These are phyloP conservation scores for Chalaropsis thielavioides DNA, from an alignment of 2,329 filamentous ascomycete species.

Conservation along the genomic window DNA sequence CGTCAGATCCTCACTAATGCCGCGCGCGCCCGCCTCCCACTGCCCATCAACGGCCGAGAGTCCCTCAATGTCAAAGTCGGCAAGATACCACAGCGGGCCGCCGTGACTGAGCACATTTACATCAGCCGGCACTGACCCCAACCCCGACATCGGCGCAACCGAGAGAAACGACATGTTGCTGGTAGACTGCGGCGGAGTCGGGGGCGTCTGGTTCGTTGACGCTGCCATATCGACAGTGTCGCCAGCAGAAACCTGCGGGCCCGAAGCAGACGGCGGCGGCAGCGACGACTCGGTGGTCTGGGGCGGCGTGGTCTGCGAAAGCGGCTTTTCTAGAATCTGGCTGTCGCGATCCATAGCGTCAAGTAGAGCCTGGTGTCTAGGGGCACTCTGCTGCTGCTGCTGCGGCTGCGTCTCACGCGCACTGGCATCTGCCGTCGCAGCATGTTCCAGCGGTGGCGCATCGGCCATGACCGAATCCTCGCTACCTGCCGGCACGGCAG, in stretches of 20 bases:
- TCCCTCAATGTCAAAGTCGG: slow-evolving; percentile 8
- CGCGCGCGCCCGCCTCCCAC: slow-evolving; percentile 51
- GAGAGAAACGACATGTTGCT: slow-evolving; percentile 14
- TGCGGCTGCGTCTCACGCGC: background rate
- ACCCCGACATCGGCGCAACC: background rate
- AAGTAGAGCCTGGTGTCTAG: background rate
- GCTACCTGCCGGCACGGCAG: background rate
- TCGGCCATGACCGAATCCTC: slow-evolving; percentile 19
- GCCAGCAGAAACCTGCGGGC: background rate
- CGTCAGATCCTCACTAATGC: slow-evolving; percentile 73
- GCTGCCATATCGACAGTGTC: background rate
- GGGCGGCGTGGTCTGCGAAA: slow-evolving; percentile 12
- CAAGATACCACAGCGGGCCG: slow-evolving; percentile 15
- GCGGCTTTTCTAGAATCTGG: background rate
- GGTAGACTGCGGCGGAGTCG: slow-evolving; percentile 17
- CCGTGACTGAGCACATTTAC: slow-evolving; percentile 13
- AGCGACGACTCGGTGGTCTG: slow-evolving; percentile 8
- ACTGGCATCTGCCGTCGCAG: background rate
- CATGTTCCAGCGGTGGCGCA: slow-evolving; percentile 5
- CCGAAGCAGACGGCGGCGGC: background rate
- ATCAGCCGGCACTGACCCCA: no score
- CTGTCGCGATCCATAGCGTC: background rate
- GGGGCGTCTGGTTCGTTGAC: slow-evolving; percentile 9
- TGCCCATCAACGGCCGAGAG: slow-evolving; percentile 9
- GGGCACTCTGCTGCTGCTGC: background rate